phyloP scores from a whole-genome alignment of 768 basidiomycete genomes.

The Mrakia frigida region DNA sequence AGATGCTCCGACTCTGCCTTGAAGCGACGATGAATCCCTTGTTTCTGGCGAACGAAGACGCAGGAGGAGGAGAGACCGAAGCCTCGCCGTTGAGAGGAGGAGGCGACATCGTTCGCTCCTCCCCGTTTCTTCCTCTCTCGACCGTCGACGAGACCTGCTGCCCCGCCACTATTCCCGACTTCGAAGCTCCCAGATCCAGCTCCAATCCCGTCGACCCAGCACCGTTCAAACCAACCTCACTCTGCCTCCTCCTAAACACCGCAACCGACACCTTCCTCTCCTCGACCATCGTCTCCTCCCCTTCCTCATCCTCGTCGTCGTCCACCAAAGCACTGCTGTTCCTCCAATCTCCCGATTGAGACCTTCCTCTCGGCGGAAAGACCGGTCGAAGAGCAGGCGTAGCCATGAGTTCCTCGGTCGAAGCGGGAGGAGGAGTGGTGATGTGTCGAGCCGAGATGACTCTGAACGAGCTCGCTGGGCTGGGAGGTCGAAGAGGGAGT shows the following conservation, averaged over 20 bases:
- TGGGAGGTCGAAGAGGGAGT: constrained; percentile 17
- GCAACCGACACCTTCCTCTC: constrained; percentile 8
- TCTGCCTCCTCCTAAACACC: constrained; percentile 10
- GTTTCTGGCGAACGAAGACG: constrained; percentile 1
- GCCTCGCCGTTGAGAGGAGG: neutral
- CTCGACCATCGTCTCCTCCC: constrained; percentile 4
- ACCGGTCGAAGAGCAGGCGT: neutral
- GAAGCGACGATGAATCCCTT: constrained; percentile 10
- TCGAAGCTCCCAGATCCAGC: neutral
- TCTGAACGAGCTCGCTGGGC: constrained; percentile 28
- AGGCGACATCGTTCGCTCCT: neutral
- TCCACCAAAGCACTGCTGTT: neutral
- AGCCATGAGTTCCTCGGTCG: constrained; percentile 5
- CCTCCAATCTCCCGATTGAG: neutral
- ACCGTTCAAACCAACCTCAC: constrained; percentile 7
- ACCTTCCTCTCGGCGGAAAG: neutral
- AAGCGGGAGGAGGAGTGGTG: constrained; percentile 17
- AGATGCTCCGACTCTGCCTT: neutral
- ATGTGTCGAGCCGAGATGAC: constrained; percentile 27
- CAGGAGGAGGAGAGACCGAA: neutral
- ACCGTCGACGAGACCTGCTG: neutral
- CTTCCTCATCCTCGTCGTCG: constrained; percentile 12
- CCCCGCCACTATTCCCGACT: neutral
- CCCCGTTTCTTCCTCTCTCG: neutral
- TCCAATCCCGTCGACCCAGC: constrained; percentile 1